These are phyloP conservation scores for Setaria viridis DNA, from an alignment of 202 grass and related monocot species.

Conservation along the genomic window DNA sequence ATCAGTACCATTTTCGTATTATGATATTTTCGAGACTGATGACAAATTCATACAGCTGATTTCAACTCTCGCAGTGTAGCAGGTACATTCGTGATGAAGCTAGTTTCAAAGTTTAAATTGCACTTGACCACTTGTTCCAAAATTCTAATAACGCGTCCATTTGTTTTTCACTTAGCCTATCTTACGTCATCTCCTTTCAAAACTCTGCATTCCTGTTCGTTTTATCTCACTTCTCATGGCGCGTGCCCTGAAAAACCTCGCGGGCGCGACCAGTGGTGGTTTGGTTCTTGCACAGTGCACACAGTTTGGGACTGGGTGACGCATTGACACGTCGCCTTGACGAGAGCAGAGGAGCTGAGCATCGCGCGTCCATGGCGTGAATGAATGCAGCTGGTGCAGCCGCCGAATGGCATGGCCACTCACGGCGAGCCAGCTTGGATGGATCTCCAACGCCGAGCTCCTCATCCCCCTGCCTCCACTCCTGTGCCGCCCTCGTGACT, in stretches of 20 bases:
- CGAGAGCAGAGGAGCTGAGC: not conserved
- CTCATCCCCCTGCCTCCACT: not conserved
- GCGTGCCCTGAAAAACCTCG: not conserved
- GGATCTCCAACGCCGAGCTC: slow-evolving; percentile 3
- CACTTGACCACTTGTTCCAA: too few species aligned
- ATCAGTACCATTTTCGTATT: not conserved
- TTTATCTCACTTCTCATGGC: too few species aligned
- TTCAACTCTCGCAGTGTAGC: not conserved
- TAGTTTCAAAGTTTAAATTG: not conserved
- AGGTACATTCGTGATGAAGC: not conserved
- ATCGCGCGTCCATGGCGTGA: slow-evolving; percentile 28
- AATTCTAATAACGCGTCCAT: not conserved
- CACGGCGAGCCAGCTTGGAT: slow-evolving; percentile 27
- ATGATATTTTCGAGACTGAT: not conserved
- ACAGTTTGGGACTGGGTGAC: not conserved
- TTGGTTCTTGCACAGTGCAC: not conserved
- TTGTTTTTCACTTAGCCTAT: not conserved
- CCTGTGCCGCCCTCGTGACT: not conserved
- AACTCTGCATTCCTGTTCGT: too few species aligned
- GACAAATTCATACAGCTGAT: not conserved
- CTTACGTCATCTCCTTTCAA: too few species aligned
- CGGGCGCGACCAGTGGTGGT: not conserved
- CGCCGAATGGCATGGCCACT: slow-evolving; percentile 24
- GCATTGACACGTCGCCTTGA: not conserved
- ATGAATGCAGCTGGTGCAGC: slow-evolving; percentile 43